phyloP scores from a whole-genome alignment of 768 basidiomycete species.

The Roridomyces roridus region DNA sequence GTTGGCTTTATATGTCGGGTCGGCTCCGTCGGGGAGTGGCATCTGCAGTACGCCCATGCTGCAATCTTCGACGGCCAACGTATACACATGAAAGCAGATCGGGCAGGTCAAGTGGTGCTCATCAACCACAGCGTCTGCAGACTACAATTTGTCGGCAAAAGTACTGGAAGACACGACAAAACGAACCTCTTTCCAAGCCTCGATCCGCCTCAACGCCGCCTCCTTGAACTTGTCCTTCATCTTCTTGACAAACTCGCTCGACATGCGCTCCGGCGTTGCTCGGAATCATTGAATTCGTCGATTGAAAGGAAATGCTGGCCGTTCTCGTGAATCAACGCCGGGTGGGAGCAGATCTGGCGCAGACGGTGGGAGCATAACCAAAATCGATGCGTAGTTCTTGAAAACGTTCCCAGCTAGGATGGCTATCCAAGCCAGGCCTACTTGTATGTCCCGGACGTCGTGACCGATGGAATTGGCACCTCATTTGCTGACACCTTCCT shows the following conservation, averaged over 20 bases:
- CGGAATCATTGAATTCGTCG: constrained; percentile 43
- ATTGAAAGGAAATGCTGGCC: constrained; percentile 50
- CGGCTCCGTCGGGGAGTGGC: constrained; percentile 37
- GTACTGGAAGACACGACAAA: background rate
- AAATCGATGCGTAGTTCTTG: constrained; percentile 68
- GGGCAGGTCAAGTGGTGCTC: too few species aligned
- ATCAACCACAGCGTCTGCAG: constrained; percentile 51
- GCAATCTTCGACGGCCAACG: too few species aligned
- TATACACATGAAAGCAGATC: constrained; percentile 70
- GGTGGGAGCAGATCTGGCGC: constrained; percentile 73
- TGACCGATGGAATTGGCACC: too few species aligned
- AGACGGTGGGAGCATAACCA: constrained; percentile 58
- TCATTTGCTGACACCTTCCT: too few species aligned
- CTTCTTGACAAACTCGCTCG: constrained; percentile 53
- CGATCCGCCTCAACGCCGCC: constrained; percentile 47
- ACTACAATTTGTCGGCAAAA: constrained; percentile 36
- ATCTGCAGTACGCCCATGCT: constrained; percentile 53
- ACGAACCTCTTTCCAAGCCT: constrained; percentile 59
- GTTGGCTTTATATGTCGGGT: constrained; percentile 40
- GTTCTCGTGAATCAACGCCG: constrained; percentile 68
- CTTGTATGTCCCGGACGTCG: too few species aligned
- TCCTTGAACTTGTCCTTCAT: constrained; percentile 56
- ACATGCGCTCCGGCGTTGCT: constrained; percentile 44
- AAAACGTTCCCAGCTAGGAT: constrained; percentile 72
- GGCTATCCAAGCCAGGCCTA: too few species aligned